Evolutionary conservation across 371 early-diverging fungal genomes (phyloP).

Genomic region (Batrachochytrium dendrobatidis): DNA sequence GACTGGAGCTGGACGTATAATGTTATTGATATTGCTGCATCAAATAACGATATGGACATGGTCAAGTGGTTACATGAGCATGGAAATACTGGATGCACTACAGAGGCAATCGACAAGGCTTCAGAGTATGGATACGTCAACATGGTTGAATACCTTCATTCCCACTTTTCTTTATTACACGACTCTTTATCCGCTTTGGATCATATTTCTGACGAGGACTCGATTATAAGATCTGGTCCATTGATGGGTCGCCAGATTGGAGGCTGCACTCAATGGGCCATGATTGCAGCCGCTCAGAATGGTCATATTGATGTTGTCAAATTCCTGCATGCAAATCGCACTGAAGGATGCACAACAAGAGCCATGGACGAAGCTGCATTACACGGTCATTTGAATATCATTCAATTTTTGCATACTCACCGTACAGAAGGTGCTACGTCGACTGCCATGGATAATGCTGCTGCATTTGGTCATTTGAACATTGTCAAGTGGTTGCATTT

Average conservation of each 20-base stretch:
- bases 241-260: background rate
- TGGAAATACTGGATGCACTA: background rate
- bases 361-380: constrained; percentile 12
- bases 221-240: background rate
- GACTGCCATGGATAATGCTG: constrained; percentile 18
- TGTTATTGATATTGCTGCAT: background rate
- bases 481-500: constrained; percentile 18
- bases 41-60: background rate
- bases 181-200: too few species aligned
- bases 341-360: constrained; percentile 14
- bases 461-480: constrained; percentile 12
- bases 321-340: constrained; percentile 12
- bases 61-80: background rate
- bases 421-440: constrained; percentile 17
- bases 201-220: too few species aligned
- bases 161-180: too few species aligned
- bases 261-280: constrained; percentile 9
- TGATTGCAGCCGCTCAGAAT: constrained; percentile 9
- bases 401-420: constrained; percentile 12
- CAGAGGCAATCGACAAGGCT: background rate
- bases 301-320: constrained; percentile 14
- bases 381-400: constrained; percentile 15
- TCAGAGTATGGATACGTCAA: background rate
- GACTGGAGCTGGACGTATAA: background rate
- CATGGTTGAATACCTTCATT: background rate